Conservation (phyloP, 2,329 filamentous ascomycete genomes). For the Mollisiaceae sp. region DNA sequence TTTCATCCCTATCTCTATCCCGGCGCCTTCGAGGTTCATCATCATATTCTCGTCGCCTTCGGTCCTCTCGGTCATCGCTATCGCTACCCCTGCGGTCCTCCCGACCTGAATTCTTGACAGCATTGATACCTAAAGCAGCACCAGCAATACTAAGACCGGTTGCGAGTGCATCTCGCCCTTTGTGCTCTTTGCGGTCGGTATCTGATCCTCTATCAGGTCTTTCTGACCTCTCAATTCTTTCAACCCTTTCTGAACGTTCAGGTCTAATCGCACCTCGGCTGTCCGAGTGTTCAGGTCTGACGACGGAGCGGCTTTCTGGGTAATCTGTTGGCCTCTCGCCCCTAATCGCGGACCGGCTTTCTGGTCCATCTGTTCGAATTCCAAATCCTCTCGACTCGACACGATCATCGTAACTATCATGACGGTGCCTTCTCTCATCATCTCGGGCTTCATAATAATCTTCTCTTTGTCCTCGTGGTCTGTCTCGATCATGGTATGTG, state of each 20-base stretch:
- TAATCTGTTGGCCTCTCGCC: slow-evolving; percentile 25
- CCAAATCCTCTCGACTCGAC: slow-evolving; percentile 39
- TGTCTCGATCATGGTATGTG: slow-evolving; percentile 39
- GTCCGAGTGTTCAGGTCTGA: not conserved
- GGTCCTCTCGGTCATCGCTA: slow-evolving; percentile 33
- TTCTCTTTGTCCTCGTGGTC: slow-evolving; percentile 34
- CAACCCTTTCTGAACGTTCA: slow-evolving; percentile 22
- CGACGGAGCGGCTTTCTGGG: not conserved
- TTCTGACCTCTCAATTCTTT: slow-evolving; percentile 26
- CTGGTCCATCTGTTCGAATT: slow-evolving; percentile 20
- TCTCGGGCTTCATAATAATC: slow-evolving; percentile 42
- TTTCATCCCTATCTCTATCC: slow-evolving; percentile 37
- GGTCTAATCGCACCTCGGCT: slow-evolving; percentile 6
- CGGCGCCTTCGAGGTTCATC: slow-evolving; percentile 38
- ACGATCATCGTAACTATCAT: slow-evolving; percentile 39
- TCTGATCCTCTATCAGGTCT: slow-evolving; percentile 19
- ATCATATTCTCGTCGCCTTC: slow-evolving; percentile 36
- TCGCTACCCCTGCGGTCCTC: slow-evolving; percentile 29
- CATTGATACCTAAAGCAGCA: slow-evolving; percentile 41
- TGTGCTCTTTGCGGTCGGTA: slow-evolving; percentile 35
- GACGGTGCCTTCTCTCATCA: slow-evolving; percentile 32
- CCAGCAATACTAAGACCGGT: slow-evolving; percentile 42
- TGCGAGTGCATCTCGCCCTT: slow-evolving; percentile 38
- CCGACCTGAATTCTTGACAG: slow-evolving; percentile 37
- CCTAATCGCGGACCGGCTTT: slow-evolving; percentile 4